phyloP scores from a whole-genome alignment of 345 rosid genomes.

The Ailanthus altissimus region DNA sequence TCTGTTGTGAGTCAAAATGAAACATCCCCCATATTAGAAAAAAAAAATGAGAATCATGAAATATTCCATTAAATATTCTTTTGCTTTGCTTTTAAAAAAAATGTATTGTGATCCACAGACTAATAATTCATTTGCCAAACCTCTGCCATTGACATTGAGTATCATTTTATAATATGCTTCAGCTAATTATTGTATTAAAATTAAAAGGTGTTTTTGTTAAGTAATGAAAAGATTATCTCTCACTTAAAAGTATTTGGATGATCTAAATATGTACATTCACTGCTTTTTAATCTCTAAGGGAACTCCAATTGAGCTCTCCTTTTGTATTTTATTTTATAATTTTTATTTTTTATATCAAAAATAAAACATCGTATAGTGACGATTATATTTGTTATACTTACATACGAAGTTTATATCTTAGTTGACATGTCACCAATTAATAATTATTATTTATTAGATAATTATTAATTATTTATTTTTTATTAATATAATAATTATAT shows the following conservation, averaged over 20 bases:
- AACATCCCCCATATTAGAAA: neutral
- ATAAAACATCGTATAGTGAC: too few relatives aligned
- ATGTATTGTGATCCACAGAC: neutral
- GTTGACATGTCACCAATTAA: too few relatives aligned
- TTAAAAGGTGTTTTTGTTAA: neutral
- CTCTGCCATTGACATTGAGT: neutral
- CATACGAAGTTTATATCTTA: too few relatives aligned
- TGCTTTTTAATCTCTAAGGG: neutral
- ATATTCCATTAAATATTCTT: constrained; percentile 11
- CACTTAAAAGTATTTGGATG: neutral
- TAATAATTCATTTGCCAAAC: neutral
- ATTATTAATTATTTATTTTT: too few relatives aligned
- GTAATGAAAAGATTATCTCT: neutral
- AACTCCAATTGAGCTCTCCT: too few relatives aligned
- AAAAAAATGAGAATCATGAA: neutral
- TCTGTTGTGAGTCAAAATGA: neutral
- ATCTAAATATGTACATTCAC: neutral
- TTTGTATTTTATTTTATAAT: too few relatives aligned
- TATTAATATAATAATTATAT: too few relatives aligned
- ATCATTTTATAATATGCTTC: neutral
- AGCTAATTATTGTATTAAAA: neutral
- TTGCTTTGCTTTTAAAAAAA: neutral
- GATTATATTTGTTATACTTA: too few relatives aligned
- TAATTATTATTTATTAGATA: too few relatives aligned
- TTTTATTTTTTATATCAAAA: too few relatives aligned